Percentiles rank a stretch among this genome's conserved stretches.
Conservation (phyloP, 1,284 basidiomycete genomes). For the Anthracocystis setariae region DNA sequence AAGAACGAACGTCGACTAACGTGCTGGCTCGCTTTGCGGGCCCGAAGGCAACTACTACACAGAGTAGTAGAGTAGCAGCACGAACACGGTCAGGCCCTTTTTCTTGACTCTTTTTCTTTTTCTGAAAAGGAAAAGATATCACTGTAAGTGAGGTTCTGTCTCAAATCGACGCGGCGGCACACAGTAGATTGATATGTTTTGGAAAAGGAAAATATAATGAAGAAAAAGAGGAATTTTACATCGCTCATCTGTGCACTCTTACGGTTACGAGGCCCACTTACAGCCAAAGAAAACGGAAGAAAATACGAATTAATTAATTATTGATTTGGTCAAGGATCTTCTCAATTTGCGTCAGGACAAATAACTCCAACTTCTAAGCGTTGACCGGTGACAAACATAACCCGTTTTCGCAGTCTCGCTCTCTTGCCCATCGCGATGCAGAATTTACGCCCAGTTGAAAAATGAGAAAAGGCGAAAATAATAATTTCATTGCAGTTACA, state of each 20-base stretch:
- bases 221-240: too few relatives aligned
- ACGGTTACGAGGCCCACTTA: too few relatives aligned
- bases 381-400: neutral
- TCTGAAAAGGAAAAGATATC: neutral
- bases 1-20: neutral
- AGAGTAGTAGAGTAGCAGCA: neutral
- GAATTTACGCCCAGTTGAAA: neutral
- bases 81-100: neutral
- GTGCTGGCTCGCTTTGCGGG: neutral
- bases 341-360: constrained; percentile 26
- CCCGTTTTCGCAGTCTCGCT: too few relatives aligned
- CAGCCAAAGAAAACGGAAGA: neutral
- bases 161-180: too few relatives aligned
- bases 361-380: constrained; percentile 12
- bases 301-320: neutral
- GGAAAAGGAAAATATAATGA: neutral
- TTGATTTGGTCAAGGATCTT: constrained; percentile 8
- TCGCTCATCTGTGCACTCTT: too few relatives aligned
- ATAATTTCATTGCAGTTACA: neutral
- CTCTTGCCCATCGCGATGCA: neutral
- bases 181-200: too few relatives aligned
- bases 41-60: neutral
- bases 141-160: neutral
- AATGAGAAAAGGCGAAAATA: neutral
- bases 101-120: too few relatives aligned